Conservation (phyloP, 257 asterid genomes). For the Lavandula angustifolia region DNA sequence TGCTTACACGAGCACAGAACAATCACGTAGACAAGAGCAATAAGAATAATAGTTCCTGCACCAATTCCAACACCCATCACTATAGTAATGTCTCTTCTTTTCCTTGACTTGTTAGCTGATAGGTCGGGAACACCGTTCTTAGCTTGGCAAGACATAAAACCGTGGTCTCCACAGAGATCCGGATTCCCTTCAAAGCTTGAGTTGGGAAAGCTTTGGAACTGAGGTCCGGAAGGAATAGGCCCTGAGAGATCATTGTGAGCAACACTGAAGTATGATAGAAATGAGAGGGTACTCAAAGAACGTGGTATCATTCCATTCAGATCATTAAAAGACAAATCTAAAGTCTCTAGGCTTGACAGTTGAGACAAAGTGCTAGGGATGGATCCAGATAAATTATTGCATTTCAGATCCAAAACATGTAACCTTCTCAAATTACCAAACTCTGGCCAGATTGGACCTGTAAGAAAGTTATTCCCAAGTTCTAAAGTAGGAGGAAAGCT, state of each 20-base stretch:
- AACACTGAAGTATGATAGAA: constrained; percentile 60
- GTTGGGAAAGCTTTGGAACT: constrained; percentile 55
- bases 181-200: constrained; percentile 74
- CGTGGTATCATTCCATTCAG: constrained; percentile 63
- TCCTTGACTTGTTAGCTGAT: constrained; percentile 32
- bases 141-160: constrained; percentile 37
- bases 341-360: constrained; percentile 60
- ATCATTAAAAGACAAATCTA: constrained; percentile 70
- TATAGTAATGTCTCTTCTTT: constrained; percentile 36
- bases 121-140: constrained; percentile 23
- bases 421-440: constrained; percentile 66
- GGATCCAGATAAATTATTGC: constrained; percentile 60
- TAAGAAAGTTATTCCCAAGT: constrained; percentile 63
- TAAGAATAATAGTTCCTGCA: constrained; percentile 48
- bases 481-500: constrained; percentile 72
- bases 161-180: constrained; percentile 61
- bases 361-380: constrained; percentile 60
- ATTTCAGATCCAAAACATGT: constrained; percentile 63
- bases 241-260: constrained; percentile 69
- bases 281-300: constrained; percentile 54
- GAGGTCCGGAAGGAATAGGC: constrained; percentile 56
- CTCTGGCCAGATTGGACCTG: constrained; percentile 72
- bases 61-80: constrained; percentile 62
- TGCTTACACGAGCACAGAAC: constrained; percentile 38
- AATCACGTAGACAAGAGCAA: constrained; percentile 43